Evolutionary conservation across 2,329 filamentous ascomycete genomes (phyloP), one percentile per base, ranked within the genome.

Genomic region (Escovopsis weberi): DNA sequence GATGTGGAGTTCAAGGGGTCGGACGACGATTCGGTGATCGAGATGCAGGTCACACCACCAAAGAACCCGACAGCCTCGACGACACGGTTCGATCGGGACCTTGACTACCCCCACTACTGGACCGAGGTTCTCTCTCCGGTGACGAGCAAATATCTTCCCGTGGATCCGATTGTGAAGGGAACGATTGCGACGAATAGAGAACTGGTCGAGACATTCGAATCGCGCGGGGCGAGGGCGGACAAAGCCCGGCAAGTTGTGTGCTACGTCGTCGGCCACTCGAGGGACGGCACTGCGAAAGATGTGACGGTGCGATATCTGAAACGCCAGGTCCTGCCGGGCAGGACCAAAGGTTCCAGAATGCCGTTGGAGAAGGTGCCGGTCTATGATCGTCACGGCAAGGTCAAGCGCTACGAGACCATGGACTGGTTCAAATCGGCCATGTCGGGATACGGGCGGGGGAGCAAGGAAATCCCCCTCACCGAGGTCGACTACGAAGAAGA

Each of bases 261-360:
- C 38, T 98, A 98, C 54, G 74, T 94, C 2, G 69, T 96, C 18
- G 88, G 82, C 0, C 85, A 84, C 60, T 85, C 84, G 1, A 63
- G 75, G 3, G 88, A 96, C 55, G 85, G 85, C 2, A 88, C 86
- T 0, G 88, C 86, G 11, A 96, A 96, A 58, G 91, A 98, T 57
- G 83, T 98, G 12, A 98, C 91, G 0, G 80, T 91, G 10, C 76
- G 91, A 26, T 98, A 98, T 58, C 66, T 98, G 7, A 88, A 82
- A 53, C 77, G 81, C 19, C 83, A 83, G 44, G 72, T 82, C 42
- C 79, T 87, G 57, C 91, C 91, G 1, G 89, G 91, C 4, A 83
- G 87, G 51, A 94, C 89, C 0, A 96, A 94, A 56, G 86, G 88
- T 4, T 74, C 80, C 48, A 76, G 91, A 6, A 74, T 94, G 56